Percentiles rank a stretch among this genome's conserved stretches.
phyloP scores from a whole-genome alignment of 306 rosid species.

The Begonia loranthoides region DNA sequence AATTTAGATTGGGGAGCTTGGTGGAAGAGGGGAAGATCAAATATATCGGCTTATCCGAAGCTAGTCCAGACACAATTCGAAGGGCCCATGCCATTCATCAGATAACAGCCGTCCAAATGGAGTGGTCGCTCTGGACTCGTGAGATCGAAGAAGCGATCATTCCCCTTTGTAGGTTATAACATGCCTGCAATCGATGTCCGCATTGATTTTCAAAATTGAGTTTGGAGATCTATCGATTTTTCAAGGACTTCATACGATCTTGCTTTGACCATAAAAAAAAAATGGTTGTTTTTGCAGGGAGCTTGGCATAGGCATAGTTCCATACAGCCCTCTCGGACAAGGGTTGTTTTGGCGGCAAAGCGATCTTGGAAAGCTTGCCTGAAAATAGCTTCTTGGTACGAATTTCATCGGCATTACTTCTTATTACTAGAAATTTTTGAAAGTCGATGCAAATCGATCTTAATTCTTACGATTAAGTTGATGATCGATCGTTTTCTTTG shows the following conservation, averaged over 20 bases:
- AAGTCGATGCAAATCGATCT: no score
- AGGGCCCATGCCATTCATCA: conserved; percentile 88
- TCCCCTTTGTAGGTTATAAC: conserved; percentile 54
- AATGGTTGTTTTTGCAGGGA: conserved; percentile 26
- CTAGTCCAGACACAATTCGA: conserved; percentile 59
- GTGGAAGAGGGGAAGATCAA: conserved; percentile 68
- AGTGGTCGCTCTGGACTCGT: conserved; percentile 77
- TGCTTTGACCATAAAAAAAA: no score
- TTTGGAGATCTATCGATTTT: no score
- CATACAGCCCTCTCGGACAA: conserved; percentile 72
- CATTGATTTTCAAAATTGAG: no score
- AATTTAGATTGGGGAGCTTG: conserved; percentile 51
- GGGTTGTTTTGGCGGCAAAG: conserved; percentile 77
- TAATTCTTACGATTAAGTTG: not conserved
- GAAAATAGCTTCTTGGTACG: conserved; percentile 29
- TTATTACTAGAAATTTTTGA: no score
- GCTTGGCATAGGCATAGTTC: conserved; percentile 74
- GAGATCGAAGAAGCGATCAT: conserved; percentile 57
- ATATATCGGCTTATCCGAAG: conserved; percentile 68
- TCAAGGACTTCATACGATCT: no score
- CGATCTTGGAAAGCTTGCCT: conserved; percentile 34
- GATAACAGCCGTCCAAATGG: conserved; percentile 58
- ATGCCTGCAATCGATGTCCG: not conserved
- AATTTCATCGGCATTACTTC: not conserved
- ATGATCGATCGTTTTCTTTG: not conserved